Evolutionary conservation across 331 rosid species (phyloP).

Genomic region (Quercus phellos): DNA sequence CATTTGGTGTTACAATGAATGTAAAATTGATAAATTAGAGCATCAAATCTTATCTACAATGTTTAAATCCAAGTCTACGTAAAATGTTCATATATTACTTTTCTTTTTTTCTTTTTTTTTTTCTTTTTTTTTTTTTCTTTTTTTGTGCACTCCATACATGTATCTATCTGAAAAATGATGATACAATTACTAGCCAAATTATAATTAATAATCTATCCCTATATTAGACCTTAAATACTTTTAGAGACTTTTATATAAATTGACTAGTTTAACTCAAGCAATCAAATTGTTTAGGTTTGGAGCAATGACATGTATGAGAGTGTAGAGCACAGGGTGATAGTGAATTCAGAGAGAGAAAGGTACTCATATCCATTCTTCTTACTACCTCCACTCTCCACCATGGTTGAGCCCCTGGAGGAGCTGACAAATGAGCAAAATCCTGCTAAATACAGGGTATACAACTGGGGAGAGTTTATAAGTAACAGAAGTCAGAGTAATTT

Average conservation of each 20-base stretch:
- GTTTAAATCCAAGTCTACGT: too few species aligned
- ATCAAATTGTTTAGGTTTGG: constrained; percentile 49
- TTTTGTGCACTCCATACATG: too few species aligned
- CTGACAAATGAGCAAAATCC: constrained; percentile 39
- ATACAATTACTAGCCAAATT: too few species aligned
- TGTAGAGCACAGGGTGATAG: constrained; percentile 58
- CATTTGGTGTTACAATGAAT: too few species aligned
- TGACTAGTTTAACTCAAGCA: neutral
- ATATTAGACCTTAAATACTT: neutral
- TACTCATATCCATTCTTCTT: constrained; percentile 55
- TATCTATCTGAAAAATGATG: too few species aligned
- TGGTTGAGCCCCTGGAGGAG: constrained; percentile 57
- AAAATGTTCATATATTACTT: too few species aligned
- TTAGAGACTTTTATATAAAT: neutral
- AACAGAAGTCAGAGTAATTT: constrained; percentile 39
- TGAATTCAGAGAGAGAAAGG: constrained; percentile 50
- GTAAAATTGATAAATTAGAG: too few species aligned
- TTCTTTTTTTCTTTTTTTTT: too few species aligned
- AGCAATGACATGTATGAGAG: constrained; percentile 63
- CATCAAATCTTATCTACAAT: too few species aligned
- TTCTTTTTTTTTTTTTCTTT: too few species aligned
- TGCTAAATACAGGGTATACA: constrained; percentile 38
- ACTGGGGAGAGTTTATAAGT: constrained; percentile 47
- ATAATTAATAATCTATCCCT: too few species aligned
- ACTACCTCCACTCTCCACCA: constrained; percentile 48